Evolutionary conservation across 2,329 filamentous ascomycete genomes (phyloP), one percentile per base, ranked within the genome.

Genomic region (Alternaria sp.): DNA sequence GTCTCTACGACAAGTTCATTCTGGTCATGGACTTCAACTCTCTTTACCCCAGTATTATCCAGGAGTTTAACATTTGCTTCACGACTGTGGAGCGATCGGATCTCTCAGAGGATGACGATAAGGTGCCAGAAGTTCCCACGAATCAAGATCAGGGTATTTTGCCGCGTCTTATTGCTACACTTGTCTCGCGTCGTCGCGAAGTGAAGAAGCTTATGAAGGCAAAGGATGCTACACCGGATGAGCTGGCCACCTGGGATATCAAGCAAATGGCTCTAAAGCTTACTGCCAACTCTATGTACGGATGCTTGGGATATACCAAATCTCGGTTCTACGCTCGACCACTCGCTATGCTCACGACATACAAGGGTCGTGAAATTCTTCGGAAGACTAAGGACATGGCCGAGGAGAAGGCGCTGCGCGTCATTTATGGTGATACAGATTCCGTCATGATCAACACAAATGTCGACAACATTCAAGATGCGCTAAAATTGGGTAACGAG

Each of bases 361-460:
- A 90, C 83, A 98, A 99, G 79, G 95, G 95, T 59, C 93, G 95
- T 83, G 95, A 99, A 82, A 98, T 99, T 87, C 84, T 99, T 60
- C 89, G 92, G 66, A 96, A 92, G 76, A 99, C 95, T 58, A 99
- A 98, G 79, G 94, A 97, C 55, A 87, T 99, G 63, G 95, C 95
- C 10, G 95, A 99, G 80, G 92, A 89, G 72, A 94, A 92, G 69
- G 90, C 93, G 61, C 86, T 99, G 30, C 92, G 95, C 74, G 95
- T 99, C 78, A 98, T 99, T 65, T 99, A 99, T 72, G 95, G 95
- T 82, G 95, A 99, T 81, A 99, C 95, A 12, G 95, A 99, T 80
- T 99, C 95, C 9, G 95, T 99, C 81, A 99, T 99, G 95, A 98
- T 99, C 84, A 99, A 99, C 75, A 97, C 95, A 65, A 98, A 98